These are phyloP conservation scores for Chrysanthemum makinoi DNA, from an alignment of 129 eudicot genomes.

Conservation along the genomic window DNA sequence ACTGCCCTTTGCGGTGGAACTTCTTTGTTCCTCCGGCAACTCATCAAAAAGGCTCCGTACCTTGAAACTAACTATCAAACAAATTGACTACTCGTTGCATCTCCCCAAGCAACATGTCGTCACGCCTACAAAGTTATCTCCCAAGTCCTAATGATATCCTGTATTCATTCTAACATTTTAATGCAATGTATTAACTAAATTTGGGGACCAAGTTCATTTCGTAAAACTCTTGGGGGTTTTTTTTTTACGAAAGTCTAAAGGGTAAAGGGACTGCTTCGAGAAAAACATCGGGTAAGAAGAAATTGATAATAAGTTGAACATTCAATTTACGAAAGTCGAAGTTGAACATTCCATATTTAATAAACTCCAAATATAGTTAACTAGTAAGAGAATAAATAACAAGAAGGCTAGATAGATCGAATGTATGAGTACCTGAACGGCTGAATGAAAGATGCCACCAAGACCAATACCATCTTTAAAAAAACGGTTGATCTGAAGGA, in stretches of 20 bases:
- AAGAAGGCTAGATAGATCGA: constrained; percentile 31
- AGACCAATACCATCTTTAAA: constrained; percentile 95
- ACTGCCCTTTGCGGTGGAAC: background rate
- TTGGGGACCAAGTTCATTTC: too few species aligned
- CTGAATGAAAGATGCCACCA: constrained; percentile 95
- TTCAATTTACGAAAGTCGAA: too few species aligned
- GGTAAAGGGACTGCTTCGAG: too few species aligned
- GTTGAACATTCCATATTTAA: too few species aligned
- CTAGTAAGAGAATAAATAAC: too few species aligned
- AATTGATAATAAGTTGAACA: too few species aligned
- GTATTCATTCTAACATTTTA: background rate
- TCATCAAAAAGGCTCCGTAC: background rate
- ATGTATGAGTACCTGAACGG: constrained; percentile 91
- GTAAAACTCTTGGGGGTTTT: too few species aligned
- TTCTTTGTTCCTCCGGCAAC: background rate
- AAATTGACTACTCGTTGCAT: background rate
- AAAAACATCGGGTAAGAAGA: too few species aligned
- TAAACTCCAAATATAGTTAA: too few species aligned
- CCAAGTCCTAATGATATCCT: background rate
- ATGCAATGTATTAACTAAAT: too few species aligned
- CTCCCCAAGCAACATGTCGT: constrained; percentile 4
- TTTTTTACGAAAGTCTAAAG: too few species aligned
- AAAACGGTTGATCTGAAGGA: constrained; percentile 85
- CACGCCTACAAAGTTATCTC: constrained; percentile 1
- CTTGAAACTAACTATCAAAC: background rate